Evolutionary conservation across 1,284 basidiomycete genomes (phyloP).

Genomic region (Cryptococcus maquisensis): DNA sequence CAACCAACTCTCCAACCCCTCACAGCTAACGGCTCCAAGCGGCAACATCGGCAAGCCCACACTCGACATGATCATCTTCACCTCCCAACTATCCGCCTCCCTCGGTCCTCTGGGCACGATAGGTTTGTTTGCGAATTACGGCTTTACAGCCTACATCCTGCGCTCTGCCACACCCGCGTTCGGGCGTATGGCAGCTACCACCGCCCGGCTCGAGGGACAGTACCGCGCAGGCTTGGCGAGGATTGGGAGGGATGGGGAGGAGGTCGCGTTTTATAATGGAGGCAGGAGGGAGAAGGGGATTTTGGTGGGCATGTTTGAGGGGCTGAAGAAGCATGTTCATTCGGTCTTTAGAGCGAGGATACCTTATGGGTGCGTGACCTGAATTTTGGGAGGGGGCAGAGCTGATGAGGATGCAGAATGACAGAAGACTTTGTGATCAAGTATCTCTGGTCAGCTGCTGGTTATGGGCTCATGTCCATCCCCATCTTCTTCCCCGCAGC

Average conservation of each 20-base stretch:
- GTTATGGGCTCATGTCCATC: conserved; percentile 82
- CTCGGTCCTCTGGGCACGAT: conserved; percentile 71
- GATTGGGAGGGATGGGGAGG: conserved; percentile 86
- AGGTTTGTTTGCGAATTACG: conserved; percentile 79
- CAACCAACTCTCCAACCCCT: not conserved
- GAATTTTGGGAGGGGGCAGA: not conserved
- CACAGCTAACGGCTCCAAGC: conserved; percentile 40
- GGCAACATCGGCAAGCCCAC: conserved; percentile 83
- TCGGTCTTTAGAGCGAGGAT: conserved; percentile 71
- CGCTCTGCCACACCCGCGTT: conserved; percentile 88
- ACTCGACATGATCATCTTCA: conserved; percentile 89
- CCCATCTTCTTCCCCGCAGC: conserved; percentile 62
- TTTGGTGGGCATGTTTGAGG: conserved; percentile 70
- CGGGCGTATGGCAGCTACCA: conserved; percentile 82
- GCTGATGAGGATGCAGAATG: conserved; percentile 47
- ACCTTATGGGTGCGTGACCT: conserved; percentile 30
- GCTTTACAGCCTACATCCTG: conserved; percentile 75
- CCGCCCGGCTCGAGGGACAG: conserved; percentile 78
- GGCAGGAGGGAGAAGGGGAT: conserved; percentile 80
- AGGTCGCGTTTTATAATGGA: conserved; percentile 96
- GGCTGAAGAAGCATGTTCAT: conserved; percentile 82
- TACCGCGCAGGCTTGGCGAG: conserved; percentile 84
- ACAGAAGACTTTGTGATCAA: conserved; percentile 93
- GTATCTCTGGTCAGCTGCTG: conserved; percentile 86
- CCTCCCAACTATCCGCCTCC: conserved; percentile 79